phyloP scores from a whole-genome alignment of 176 grass and related monocot genomes.

The Puya raimondii region DNA sequence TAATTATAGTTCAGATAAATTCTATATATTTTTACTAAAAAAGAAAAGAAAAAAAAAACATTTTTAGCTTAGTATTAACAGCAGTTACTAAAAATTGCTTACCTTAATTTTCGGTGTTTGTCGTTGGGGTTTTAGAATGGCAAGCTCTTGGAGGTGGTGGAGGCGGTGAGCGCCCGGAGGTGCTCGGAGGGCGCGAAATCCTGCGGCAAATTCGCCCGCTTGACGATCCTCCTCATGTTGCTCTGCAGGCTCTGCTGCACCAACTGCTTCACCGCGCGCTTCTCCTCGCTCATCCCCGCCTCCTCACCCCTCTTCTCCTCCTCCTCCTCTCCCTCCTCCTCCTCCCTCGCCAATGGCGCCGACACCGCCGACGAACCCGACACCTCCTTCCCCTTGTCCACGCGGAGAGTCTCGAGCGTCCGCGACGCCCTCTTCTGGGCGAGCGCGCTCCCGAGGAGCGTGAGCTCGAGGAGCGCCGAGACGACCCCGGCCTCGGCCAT shows the following conservation, averaged over 20 bases:
- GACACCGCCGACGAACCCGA: conserved; percentile 44
- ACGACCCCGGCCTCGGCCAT: conserved; percentile 63
- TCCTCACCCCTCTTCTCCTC: conserved; percentile 3
- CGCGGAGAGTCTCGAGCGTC: conserved; percentile 61
- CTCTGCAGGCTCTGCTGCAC: conserved; percentile 93
- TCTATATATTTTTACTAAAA: too few species aligned
- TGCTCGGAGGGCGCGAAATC: conserved; percentile 50
- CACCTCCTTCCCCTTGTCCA: conserved; percentile 69
- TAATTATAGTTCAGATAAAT: too few species aligned
- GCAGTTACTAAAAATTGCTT: too few species aligned
- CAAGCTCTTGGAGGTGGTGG: conserved; percentile 89
- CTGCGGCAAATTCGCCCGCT: conserved; percentile 59
- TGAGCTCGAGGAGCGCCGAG: conserved; percentile 77
- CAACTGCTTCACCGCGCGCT: conserved; percentile 66
- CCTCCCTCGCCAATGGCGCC: conserved; percentile 38
- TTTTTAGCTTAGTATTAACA: too few species aligned
- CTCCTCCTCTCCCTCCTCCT: background rate
- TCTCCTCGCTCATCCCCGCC: conserved; percentile 61
- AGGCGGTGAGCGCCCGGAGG: conserved; percentile 41
- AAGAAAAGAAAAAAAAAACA: too few species aligned
- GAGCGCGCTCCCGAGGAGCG: conserved; percentile 65
- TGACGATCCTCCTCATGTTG: conserved; percentile 80
- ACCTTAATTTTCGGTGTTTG: too few species aligned
- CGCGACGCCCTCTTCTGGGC: conserved; percentile 91
- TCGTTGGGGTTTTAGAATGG: conserved; percentile 38